phyloP scores from a whole-genome alignment of 371 early-diverging fungal genomes.

The Apophysomyces elegans region DNA sequence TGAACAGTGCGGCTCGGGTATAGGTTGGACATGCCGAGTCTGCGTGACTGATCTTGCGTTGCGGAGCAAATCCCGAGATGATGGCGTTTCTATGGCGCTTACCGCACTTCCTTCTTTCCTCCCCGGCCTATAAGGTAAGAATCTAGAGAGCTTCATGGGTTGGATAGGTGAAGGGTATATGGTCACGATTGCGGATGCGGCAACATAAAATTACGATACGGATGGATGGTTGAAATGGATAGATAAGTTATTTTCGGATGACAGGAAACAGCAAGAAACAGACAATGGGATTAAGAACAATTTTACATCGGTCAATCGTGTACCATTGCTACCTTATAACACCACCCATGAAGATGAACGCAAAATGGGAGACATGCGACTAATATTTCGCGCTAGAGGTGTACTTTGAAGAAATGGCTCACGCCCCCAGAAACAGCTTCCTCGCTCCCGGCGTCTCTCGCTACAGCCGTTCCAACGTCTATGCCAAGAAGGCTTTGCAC shows the following conservation, averaged over 20 bases:
- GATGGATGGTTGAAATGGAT: conserved; percentile 9
- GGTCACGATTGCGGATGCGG: neutral
- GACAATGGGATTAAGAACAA: neutral
- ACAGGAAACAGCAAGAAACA: neutral
- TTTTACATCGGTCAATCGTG: neutral
- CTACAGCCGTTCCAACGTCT: conserved; percentile 79
- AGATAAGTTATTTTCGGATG: neutral
- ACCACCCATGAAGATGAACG: neutral
- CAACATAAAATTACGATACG: conserved; percentile 2
- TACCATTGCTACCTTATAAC: conserved; percentile 3
- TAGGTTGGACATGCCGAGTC: neutral
- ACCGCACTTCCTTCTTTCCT: conserved; percentile 11
- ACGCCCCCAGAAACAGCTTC: conserved; percentile 77
- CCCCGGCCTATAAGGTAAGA: conserved; percentile 12
- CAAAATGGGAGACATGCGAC: neutral
- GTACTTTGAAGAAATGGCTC: conserved; percentile 49
- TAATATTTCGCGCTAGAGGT: conserved; percentile 7
- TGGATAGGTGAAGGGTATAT: conserved; percentile 2
- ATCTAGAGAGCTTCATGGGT: neutral
- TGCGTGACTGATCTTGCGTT: neutral
- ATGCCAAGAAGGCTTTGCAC: conserved; percentile 85
- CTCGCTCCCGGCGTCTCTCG: conserved; percentile 85
- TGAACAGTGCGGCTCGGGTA: neutral
- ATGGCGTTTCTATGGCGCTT: neutral
- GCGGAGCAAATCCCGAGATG: conserved; percentile 6